Conservation (phyloP, 345 rosid species). For the Sisymbrium altissimum region DNA sequence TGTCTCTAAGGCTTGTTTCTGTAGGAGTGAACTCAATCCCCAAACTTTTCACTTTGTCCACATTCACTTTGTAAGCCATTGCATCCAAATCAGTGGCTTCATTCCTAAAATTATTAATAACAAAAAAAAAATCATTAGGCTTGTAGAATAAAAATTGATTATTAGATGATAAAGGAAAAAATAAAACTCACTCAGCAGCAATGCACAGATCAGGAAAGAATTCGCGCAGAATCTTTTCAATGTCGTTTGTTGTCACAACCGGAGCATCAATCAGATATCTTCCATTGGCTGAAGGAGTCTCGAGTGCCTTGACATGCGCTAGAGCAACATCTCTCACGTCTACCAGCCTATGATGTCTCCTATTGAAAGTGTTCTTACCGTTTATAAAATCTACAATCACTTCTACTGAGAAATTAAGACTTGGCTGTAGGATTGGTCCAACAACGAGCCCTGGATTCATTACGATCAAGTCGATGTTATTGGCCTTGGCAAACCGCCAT, state of each 20-base stretch:
- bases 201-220: conserved; percentile 31
- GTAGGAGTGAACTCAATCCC: conserved; percentile 46
- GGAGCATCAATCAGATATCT: conserved; percentile 39
- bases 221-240: conserved; percentile 12
- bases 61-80: background rate
- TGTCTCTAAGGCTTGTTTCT: conserved; percentile 52
- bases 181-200: conserved; percentile 20
- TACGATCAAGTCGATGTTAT: conserved; percentile 37
- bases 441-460: conserved; percentile 40
- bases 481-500: conserved; percentile 37
- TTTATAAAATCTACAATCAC: conserved; percentile 24
- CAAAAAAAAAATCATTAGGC: background rate
- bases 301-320: conserved; percentile 49
- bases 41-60: conserved; percentile 27
- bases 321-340: conserved; percentile 53
- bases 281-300: conserved; percentile 42
- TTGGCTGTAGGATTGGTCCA: conserved; percentile 45
- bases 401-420: conserved; percentile 25
- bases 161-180: background rate
- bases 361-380: conserved; percentile 26
- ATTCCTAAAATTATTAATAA: background rate
- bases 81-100: background rate
- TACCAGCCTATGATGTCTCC: conserved; percentile 26
- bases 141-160: background rate
- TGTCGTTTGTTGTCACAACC: background rate